Evolutionary conservation across 73 alveolate species (phyloP), one percentile per base, ranked within the genome.

Genomic region (Symbiodinium natans): DNA sequence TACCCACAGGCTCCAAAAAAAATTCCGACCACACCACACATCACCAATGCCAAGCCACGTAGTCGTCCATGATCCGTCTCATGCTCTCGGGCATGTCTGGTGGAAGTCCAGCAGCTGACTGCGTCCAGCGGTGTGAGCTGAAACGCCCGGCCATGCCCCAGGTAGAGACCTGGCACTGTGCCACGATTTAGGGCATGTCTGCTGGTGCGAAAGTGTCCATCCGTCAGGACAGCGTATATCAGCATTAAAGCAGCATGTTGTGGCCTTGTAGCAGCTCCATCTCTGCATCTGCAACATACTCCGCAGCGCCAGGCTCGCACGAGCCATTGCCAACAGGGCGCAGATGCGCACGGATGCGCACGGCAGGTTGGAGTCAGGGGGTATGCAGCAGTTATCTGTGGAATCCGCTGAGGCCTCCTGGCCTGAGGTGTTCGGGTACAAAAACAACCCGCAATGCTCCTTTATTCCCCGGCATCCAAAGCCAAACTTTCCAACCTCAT

Each of bases 11-110:
- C 34, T 39, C 21, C 68, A 3, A 33, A 41, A 40, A 23, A 5
- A 77, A 9, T 73, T 73, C 40, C n/a, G 84, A 19, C 11, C 29
- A 21, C 13, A 73, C 83, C 13, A 36, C 34, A 36, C 21, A 73
- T n/a, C n/a, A n/a, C n/a, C n/a, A n/a, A n/a, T n/a, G 94, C n/a
- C 73, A 89, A 41, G 95, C n/a, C 8, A 10, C 95, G 39, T 89
- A 89, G 7, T 89, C 95, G 38, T 68, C 75, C 38, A 89, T 89
- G 56, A 33, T 63, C 33, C 39, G 5, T 52, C 86, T 86, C 77
- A 89, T 40, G 38, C 63, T 83, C 27, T 89, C 95, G 73, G 82
- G 86, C 33, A 54, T 63, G 21, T 83, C 73, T 52, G 95, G 95
- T 10, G 95, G 95, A n/a, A 48, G 27, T 33, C 74, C 46, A 63